Conservation (phyloP, 2,329 filamentous ascomycete species). For the Cytospora leucostoma region DNA sequence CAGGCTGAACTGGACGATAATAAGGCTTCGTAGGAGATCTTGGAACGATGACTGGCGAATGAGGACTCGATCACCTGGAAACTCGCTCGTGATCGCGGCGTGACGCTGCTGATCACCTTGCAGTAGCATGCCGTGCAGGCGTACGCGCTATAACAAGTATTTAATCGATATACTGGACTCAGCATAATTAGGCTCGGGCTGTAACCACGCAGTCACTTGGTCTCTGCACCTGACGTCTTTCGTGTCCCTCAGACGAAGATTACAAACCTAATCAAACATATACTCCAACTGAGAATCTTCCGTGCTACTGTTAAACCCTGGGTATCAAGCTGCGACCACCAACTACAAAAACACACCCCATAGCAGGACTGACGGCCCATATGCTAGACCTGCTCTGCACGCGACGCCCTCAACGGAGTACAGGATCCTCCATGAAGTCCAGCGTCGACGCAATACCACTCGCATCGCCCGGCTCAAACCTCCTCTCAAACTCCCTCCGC, state of each 20-base stretch:
- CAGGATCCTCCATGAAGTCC: conserved; percentile 27
- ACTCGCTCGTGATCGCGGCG: too few species aligned
- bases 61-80: neutral
- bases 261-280: neutral
- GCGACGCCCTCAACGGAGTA: conserved; percentile 12
- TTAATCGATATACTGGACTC: neutral
- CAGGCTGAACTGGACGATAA: neutral
- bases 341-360: neutral
- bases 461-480: conserved; percentile 6
- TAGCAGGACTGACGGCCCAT: neutral
- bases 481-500: conserved; percentile 32
- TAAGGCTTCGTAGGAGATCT: neutral
- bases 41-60: neutral
- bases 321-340: neutral
- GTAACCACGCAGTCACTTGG: neutral
- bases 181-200: neutral
- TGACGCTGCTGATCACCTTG: neutral
- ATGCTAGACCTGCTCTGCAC: neutral
- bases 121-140: neutral
- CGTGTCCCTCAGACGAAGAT: neutral
- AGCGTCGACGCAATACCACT: conserved; percentile 28
- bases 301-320: too few species aligned
- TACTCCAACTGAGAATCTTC: neutral
- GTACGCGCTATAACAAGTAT: neutral
- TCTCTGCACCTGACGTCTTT: neutral